Evolutionary conservation across 2,329 filamentous ascomycete species (phyloP).

Genomic region (Tolypocladium endophyticum): DNA sequence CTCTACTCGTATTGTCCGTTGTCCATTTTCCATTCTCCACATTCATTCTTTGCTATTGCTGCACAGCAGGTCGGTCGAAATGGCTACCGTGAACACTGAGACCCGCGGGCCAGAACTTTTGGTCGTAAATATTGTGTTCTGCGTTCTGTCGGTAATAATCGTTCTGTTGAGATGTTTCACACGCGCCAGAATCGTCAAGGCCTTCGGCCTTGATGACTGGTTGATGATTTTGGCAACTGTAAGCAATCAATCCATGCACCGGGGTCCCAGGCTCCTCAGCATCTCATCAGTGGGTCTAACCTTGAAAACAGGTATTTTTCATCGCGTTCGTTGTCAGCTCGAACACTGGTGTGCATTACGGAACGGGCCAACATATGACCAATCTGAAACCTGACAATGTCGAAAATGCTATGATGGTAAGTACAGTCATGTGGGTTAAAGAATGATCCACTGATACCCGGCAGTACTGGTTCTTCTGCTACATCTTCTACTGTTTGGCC

Average conservation of each 20-base stretch:
- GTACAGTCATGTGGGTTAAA: neutral
- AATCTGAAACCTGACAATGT: conserved; percentile 18
- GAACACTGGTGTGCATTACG: conserved; percentile 22
- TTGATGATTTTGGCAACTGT: conserved; percentile 3
- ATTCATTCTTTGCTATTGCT: neutral
- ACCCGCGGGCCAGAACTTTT: conserved; percentile 17
- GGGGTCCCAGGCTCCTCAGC: neutral
- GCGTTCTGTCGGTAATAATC: conserved; percentile 7
- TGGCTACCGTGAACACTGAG: neutral
- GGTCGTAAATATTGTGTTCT: conserved; percentile 14
- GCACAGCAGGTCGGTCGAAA: neutral
- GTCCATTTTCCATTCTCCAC: neutral
- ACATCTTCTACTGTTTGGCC: conserved; percentile 22
- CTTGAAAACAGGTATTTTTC: conserved; percentile 19
- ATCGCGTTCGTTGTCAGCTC: conserved; percentile 21
- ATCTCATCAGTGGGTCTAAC: neutral
- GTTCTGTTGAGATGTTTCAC: conserved; percentile 10
- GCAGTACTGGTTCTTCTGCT: conserved; percentile 28
- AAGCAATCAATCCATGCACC: neutral
- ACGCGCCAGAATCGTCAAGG: conserved; percentile 2
- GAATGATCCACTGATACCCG: neutral
- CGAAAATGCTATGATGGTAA: conserved; percentile 23
- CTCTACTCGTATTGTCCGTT: neutral
- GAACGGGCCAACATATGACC: conserved; percentile 26
- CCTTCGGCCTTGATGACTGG: conserved; percentile 4